Evolutionary conservation across 345 rosid species (phyloP).

Genomic region (Anacardium occidentale): DNA sequence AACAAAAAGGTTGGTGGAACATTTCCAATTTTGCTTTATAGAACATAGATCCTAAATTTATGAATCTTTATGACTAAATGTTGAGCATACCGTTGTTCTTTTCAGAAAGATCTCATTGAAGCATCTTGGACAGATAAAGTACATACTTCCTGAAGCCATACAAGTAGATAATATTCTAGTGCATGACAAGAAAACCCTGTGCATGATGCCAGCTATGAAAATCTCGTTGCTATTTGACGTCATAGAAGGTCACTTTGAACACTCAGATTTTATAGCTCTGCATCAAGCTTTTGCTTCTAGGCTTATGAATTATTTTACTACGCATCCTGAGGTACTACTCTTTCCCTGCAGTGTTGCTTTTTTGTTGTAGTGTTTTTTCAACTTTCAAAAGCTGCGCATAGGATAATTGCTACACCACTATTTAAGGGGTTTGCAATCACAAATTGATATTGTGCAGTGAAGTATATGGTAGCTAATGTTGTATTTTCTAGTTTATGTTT

Average conservation of each 20-base stretch:
- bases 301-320: conserved; percentile 38
- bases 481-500: no score
- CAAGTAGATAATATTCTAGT: conserved; percentile 42
- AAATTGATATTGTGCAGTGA: no score
- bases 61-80: not conserved
- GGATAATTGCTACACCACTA: no score
- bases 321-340: no score
- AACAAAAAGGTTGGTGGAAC: conserved; percentile 34
- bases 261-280: conserved; percentile 39
- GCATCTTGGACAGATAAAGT: no score
- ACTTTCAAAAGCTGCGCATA: no score
- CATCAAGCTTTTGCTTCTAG: conserved; percentile 32
- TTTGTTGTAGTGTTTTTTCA: no score
- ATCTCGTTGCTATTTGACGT: conserved; percentile 35
- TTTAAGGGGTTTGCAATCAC: no score
- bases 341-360: no score
- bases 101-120: conserved; percentile 35
- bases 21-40: not conserved
- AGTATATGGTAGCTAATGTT: no score
- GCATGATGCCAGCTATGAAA: conserved; percentile 46
- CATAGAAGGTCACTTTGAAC: conserved; percentile 33
- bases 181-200: conserved; percentile 44
- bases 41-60: not conserved
- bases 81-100: not conserved
- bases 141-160: no score